A percentile compares a stretch with the other conserved stretches of the same genome.
Conservation (phyloP, 805 yeast genomes). For the Tanozyma kutaoensis region DNA sequence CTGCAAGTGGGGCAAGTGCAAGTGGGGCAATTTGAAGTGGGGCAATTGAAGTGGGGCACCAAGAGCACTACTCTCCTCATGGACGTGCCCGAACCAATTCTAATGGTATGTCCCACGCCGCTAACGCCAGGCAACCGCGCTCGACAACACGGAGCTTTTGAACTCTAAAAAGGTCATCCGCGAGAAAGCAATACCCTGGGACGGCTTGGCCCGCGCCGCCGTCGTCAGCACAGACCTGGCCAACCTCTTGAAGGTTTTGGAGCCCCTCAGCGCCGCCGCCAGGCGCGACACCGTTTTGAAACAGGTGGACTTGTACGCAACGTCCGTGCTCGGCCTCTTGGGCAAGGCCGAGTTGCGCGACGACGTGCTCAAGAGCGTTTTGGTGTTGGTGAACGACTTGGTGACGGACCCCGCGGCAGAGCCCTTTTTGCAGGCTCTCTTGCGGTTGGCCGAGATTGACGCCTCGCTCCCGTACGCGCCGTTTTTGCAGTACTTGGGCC, state of each 20-base stretch:
- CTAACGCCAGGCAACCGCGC: too few relatives aligned
- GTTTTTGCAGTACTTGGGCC: slow-evolving; percentile 35
- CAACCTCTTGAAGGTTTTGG: slow-evolving; percentile 38
- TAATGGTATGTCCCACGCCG: too few relatives aligned
- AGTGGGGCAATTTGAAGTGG: too few relatives aligned
- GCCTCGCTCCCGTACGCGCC: slow-evolving; percentile 39
- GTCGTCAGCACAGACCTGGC: slow-evolving; percentile 60
- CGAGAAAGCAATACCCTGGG: slow-evolving; percentile 84
- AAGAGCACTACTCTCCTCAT: too few relatives aligned
- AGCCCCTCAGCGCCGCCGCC: slow-evolving; percentile 31
- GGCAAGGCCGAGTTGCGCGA: slow-evolving; percentile 35
- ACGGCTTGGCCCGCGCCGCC: slow-evolving; percentile 68
- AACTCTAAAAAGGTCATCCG: slow-evolving; percentile 58
- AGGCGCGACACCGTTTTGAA: slow-evolving; percentile 26
- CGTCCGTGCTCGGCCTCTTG: slow-evolving; percentile 40
- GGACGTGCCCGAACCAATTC: too few relatives aligned
- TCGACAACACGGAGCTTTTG: slow-evolving; percentile 55
- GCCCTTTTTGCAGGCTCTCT: slow-evolving; percentile 24
- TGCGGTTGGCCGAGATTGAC: slow-evolving; percentile 28
- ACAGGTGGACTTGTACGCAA: slow-evolving; percentile 38
- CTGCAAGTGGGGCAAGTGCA: too few relatives aligned
- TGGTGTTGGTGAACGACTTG: slow-evolving; percentile 51
- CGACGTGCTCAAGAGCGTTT: slow-evolving; percentile 52
- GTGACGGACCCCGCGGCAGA: slow-evolving; percentile 22
- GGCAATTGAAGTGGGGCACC: too few relatives aligned